Percentiles rank a stretch among this genome's conserved stretches.
phyloP scores from a whole-genome alignment of 2,329 filamentous ascomycete genomes.

The Xylariaceae sp. region DNA sequence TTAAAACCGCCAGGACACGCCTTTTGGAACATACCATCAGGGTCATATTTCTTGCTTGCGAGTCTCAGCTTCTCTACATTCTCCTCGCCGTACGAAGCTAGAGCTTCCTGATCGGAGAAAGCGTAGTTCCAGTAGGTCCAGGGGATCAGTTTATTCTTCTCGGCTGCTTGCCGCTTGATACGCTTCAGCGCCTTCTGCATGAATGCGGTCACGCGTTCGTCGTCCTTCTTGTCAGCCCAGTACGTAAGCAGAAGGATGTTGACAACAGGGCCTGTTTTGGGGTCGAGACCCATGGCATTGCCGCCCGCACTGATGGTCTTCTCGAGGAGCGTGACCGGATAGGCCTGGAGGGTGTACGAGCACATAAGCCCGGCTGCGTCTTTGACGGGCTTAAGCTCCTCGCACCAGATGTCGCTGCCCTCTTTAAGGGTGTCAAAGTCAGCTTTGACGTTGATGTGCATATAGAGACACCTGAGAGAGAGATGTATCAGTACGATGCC shows the following conservation, averaged over 20 bases:
- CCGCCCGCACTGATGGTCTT: constrained; percentile 12
- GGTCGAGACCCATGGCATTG: constrained; percentile 17
- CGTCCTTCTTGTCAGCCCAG: constrained; percentile 19
- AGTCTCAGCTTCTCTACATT: constrained; percentile 11
- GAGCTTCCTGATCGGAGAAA: constrained; percentile 16
- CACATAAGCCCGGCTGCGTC: constrained; percentile 9
- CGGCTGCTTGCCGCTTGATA: constrained; percentile 13
- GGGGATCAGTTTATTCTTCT: constrained; percentile 10
- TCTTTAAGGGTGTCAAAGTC: constrained; percentile 5
- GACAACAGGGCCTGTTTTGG: constrained; percentile 17
- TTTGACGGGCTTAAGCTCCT: constrained; percentile 14
- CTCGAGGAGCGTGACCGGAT: constrained; percentile 15
- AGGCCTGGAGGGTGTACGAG: constrained; percentile 20
- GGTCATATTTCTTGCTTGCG: constrained; percentile 14
- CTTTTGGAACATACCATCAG: constrained; percentile 15
- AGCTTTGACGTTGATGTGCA: constrained; percentile 8
- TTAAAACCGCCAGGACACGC: constrained; percentile 7
- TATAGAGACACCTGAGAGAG: constrained; percentile 5
- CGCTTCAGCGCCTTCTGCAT: constrained; percentile 10
- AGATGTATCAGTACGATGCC: not conserved
- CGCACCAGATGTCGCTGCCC: constrained; percentile 4
- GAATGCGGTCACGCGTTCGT: constrained; percentile 9
- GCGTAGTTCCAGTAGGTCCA: constrained; percentile 25
- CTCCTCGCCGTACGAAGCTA: constrained; percentile 16
- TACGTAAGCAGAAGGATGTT: constrained; percentile 13